Evolutionary conservation across 331 rosid genomes (phyloP).

Genomic region (Rhamnella rubrinervis): DNA sequence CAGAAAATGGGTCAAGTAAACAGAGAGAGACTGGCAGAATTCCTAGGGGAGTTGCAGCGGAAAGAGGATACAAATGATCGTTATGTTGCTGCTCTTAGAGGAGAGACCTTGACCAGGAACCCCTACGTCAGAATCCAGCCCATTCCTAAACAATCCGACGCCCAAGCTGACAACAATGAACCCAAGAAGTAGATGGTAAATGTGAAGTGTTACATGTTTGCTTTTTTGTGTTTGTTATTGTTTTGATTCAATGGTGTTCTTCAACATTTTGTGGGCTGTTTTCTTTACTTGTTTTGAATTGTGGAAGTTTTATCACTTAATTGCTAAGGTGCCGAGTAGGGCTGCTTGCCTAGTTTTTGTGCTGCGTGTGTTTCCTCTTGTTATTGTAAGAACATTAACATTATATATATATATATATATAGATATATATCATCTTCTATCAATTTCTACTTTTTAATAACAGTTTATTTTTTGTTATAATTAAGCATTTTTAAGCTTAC

Average conservation of each 20-base stretch:
- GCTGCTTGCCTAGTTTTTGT: too few species aligned
- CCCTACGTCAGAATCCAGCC: conserved; percentile 92
- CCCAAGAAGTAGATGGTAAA: conserved; percentile 38
- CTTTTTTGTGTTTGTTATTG: background rate
- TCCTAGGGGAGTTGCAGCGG: conserved; percentile 83
- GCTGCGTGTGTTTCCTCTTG: too few species aligned
- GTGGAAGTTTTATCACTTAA: background rate
- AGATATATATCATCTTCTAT: too few species aligned
- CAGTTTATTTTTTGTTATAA: too few species aligned
- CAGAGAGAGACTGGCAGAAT: conserved; percentile 82
- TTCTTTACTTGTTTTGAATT: background rate
- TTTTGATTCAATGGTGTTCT: background rate
- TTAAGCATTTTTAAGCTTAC: too few species aligned
- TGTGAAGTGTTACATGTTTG: too few species aligned
- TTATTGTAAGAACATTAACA: too few species aligned
- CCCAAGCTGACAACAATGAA: conserved; percentile 30
- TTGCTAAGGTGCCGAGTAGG: too few species aligned
- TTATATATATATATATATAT: too few species aligned
- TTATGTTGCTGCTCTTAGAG: conserved; percentile 83
- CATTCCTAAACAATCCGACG: conserved; percentile 41
- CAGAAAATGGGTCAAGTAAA: conserved; percentile 92
- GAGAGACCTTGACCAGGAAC: conserved; percentile 80
- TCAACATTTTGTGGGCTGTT: background rate
- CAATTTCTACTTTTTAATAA: too few species aligned
- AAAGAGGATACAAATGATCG: conserved; percentile 92